Evolutionary conservation across 2,329 filamentous ascomycete species (phyloP), one percentile per base, ranked within the genome.

Genomic region (Penicillium hesseltinei): DNA sequence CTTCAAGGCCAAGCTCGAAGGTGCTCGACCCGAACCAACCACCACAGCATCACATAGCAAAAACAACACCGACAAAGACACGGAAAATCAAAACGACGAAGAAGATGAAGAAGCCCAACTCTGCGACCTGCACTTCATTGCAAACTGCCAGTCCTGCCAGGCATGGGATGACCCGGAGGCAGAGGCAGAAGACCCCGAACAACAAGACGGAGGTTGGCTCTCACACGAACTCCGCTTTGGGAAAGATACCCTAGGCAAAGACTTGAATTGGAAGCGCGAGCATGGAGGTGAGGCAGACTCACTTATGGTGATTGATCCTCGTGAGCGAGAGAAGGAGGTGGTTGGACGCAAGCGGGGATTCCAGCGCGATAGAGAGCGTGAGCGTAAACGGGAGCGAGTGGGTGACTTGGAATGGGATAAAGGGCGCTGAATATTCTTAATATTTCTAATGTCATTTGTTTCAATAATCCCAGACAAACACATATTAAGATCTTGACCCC

Each of bases 71-170:
- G 53, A 60, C 17, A 56, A 63, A 50, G 47, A 63, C 25, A 45
- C 56, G 33, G 51, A 56, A 53, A 29, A 47, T 31, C 46, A 62
- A 13, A 58, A 67, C 19, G 58, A 67, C 10, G 67, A 73, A 8
- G 68, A 73, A 8, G 81, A 82, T 19, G 87, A 89, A 39, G 91
- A 95, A 71, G 87, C 86, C 3, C 82, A 82, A 49, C 81, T 95
- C 4, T 99, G 94, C 70, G 94, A 97, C 72, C 78, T 99, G 36
- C 94, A 99, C 73, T 99, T 97, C 74, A 95, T 99, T 62, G 90
- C 89, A 48, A 90, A 95, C 67, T 99, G 94, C 73, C 91, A 96
- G 71, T 96, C 91, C 44, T 97, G 94, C 73, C 86, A 85, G 57
- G 84, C 88, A 0, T 96, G 92, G 91, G 89, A 95, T 68, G 82